Evolutionary conservation across 179 eudicot species (phyloP).

Genomic region (Beta macrorhiza): DNA sequence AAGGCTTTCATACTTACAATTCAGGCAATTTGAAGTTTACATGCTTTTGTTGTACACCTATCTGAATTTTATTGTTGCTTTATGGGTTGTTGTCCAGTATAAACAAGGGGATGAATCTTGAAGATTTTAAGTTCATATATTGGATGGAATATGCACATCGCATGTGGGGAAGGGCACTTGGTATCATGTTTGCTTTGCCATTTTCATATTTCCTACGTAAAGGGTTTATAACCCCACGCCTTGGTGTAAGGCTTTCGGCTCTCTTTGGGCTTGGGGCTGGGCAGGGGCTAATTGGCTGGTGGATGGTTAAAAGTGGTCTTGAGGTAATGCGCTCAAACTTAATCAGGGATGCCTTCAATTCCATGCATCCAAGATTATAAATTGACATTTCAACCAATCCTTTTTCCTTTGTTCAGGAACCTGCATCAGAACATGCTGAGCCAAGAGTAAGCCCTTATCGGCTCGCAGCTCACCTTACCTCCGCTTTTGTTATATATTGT

Average conservation of each 20-base stretch:
- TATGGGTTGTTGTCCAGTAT: constrained; percentile 43
- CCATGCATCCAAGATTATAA: neutral
- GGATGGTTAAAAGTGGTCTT: constrained; percentile 98
- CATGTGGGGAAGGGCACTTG: constrained; percentile 99
- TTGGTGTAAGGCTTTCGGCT: constrained; percentile 74
- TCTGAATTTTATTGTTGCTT: constrained; percentile 10
- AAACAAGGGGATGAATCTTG: constrained; percentile 86
- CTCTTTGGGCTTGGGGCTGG: constrained; percentile 93
- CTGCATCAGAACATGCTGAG: constrained; percentile 67
- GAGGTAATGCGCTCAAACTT: constrained; percentile 50
- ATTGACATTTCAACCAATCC: neutral
- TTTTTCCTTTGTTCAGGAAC: constrained; percentile 52
- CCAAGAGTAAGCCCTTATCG: constrained; percentile 97
- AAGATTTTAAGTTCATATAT: constrained; percentile 87
- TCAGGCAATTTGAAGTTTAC: neutral
- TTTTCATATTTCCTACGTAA: constrained; percentile 87
- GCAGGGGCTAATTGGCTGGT: constrained; percentile 96
- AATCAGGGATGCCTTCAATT: neutral
- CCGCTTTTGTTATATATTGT: constrained; percentile 78
- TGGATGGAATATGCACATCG: constrained; percentile 99
- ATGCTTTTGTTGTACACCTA: neutral
- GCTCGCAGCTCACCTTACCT: constrained; percentile 90
- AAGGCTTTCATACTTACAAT: neutral
- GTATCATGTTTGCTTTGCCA: constrained; percentile 91
- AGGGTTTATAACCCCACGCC: constrained; percentile 72